Conservation (phyloP, 768 basidiomycete species). For the Artomyces pyxidatus region DNA sequence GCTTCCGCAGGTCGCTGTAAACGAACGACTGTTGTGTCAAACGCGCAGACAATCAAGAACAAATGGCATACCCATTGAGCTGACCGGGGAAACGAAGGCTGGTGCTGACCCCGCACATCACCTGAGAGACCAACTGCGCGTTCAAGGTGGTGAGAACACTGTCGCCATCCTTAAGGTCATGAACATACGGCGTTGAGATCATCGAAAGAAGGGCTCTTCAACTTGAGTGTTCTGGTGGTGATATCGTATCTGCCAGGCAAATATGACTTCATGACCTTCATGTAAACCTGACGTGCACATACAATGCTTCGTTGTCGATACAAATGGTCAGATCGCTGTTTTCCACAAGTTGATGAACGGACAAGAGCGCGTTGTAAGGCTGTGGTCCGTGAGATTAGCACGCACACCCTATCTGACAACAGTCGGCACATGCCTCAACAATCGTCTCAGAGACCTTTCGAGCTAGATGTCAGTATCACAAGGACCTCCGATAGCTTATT, state of each 20-base stretch:
- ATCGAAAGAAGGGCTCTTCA: conserved; percentile 52
- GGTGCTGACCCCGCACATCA: conserved; percentile 93
- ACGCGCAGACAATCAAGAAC: background rate
- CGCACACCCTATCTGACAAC: background rate
- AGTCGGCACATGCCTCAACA: conserved; percentile 35
- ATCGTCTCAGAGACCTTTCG: conserved; percentile 39
- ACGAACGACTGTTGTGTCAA: background rate
- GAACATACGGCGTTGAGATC: conserved; percentile 59
- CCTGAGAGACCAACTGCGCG: conserved; percentile 64
- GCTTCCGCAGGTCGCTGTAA: conserved; percentile 73
- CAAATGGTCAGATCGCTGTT: conserved; percentile 79
- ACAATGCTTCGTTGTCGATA: conserved; percentile 86
- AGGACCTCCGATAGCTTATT: too few relatives aligned
- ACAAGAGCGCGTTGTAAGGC: conserved; percentile 83
- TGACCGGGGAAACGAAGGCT: conserved; percentile 92
- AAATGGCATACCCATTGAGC: conserved; percentile 61
- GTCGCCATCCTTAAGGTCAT: background rate
- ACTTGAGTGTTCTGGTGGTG: conserved; percentile 53
- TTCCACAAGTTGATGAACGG: conserved; percentile 84
- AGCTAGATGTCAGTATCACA: too few relatives aligned
- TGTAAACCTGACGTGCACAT: conserved; percentile 19
- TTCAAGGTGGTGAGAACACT: background rate
- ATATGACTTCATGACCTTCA: background rate
- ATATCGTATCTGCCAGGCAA: conserved; percentile 55
- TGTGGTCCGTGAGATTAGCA: conserved; percentile 16